Evolutionary conservation across 2,329 filamentous ascomycete genomes (phyloP).

Genomic region (Aspergillus sergii): DNA sequence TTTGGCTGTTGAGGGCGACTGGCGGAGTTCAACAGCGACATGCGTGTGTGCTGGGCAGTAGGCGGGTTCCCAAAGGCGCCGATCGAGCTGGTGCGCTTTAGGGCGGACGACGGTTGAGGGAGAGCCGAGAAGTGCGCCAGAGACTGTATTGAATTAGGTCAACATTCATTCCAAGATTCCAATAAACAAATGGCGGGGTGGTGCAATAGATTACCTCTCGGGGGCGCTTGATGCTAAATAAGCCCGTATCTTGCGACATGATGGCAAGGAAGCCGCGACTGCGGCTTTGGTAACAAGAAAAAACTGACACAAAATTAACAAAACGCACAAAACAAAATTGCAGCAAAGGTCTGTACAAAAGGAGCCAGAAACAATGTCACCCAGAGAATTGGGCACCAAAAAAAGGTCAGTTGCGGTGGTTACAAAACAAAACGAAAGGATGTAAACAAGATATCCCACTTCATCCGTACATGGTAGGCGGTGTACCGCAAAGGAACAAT

Average conservation of each 20-base stretch:
- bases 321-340: neutral
- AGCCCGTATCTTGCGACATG: slow-evolving; percentile 85
- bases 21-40: slow-evolving; percentile 85
- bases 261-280: slow-evolving; percentile 36
- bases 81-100: slow-evolving; percentile 88
- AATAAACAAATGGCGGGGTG: neutral
- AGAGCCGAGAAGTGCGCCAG: slow-evolving; percentile 69
- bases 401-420: neutral
- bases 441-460: slow-evolving; percentile 42
- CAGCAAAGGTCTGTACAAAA: neutral
- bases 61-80: slow-evolving; percentile 65
- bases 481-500: slow-evolving; percentile 27
- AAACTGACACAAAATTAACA: neutral
- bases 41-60: slow-evolving; percentile 72
- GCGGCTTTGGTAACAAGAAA: slow-evolving; percentile 19
- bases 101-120: slow-evolving; percentile 85
- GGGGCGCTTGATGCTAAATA: slow-evolving; percentile 89
- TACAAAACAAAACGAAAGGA: slow-evolving; percentile 18
- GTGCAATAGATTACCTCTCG: slow-evolving; percentile 67
- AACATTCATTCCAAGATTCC: neutral
- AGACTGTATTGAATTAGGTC: slow-evolving; percentile 21
- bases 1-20: slow-evolving; percentile 81
- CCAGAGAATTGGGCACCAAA: slow-evolving; percentile 1
- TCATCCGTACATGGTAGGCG: slow-evolving; percentile 31
- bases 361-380: neutral